A percentile compares a stretch with the other conserved stretches of the same genome.
Conservation (phyloP, 1,284 basidiomycete genomes). For the Cutaneotrichosporon daszewskae region DNA sequence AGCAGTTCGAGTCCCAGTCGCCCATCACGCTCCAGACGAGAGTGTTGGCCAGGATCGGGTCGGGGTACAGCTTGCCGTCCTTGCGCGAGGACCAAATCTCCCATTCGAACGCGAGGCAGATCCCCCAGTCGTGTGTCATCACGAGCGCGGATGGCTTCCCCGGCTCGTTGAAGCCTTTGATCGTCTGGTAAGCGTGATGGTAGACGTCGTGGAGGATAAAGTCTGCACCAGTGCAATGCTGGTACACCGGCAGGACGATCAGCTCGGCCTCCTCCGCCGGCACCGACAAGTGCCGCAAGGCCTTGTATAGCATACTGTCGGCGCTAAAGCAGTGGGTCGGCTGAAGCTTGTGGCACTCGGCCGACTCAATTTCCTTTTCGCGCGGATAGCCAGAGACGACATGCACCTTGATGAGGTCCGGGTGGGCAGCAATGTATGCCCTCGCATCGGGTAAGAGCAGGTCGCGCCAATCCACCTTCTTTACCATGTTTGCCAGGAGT, state of each 20-base stretch:
- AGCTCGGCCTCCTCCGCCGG: conserved; percentile 48
- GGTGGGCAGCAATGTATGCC: conserved; percentile 29
- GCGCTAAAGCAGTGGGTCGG: conserved; percentile 45
- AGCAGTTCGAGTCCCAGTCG: conserved; percentile 44
- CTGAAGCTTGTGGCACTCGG: conserved; percentile 39
- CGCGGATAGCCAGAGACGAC: conserved; percentile 36
- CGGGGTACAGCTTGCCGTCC: conserved; percentile 31
- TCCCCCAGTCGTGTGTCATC: conserved; percentile 51
- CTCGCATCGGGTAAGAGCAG: conserved; percentile 41
- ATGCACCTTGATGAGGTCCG: conserved; percentile 42
- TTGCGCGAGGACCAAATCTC: conserved; percentile 41
- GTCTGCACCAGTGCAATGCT: conserved; percentile 36
- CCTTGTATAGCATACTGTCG: conserved; percentile 44
- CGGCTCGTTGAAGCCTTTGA: conserved; percentile 35
- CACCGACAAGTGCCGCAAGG: conserved; percentile 39
- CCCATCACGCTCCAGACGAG: conserved; percentile 46
- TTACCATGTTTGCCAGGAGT: conserved; percentile 26
- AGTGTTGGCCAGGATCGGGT: conserved; percentile 38
- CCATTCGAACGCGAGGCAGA: conserved; percentile 45
- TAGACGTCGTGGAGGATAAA: conserved; percentile 46
- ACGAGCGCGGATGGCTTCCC: conserved; percentile 40
- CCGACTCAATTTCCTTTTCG: conserved; percentile 34
- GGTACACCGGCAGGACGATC: conserved; percentile 48
- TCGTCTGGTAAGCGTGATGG: conserved; percentile 34
- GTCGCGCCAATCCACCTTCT: conserved; percentile 35